phyloP scores from a whole-genome alignment of 2,329 filamentous ascomycete species.

The Moelleriella libera region DNA sequence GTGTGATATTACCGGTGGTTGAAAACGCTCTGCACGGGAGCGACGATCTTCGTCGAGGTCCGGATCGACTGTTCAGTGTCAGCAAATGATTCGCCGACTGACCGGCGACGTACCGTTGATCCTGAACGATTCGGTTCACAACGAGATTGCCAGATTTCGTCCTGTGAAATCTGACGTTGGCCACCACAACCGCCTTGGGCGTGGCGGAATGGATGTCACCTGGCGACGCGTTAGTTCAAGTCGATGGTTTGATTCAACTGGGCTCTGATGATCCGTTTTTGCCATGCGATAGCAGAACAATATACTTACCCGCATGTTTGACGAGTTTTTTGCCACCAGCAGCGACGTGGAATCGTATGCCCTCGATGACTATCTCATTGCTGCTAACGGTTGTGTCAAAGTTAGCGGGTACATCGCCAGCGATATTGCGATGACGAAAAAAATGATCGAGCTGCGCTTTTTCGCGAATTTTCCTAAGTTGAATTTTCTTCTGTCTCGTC shows the following conservation, averaged over 20 bases:
- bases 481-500: conserved; percentile 43
- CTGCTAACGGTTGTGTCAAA: conserved; percentile 16
- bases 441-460: conserved; percentile 37
- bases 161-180: conserved; percentile 68
- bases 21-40: conserved; percentile 62
- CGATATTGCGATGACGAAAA: conserved; percentile 14
- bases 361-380: conserved; percentile 55
- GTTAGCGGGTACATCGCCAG: conserved; percentile 9
- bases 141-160: conserved; percentile 83
- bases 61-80: conserved; percentile 29
- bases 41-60: conserved; percentile 50
- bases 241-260: no score
- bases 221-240: background rate
- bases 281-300: no score
- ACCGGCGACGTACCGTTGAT: conserved; percentile 51
- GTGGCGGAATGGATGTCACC: conserved; percentile 45
- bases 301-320: conserved; percentile 48
- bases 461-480: conserved; percentile 40
- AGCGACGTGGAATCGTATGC: conserved; percentile 58
- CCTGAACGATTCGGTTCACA: conserved; percentile 59
- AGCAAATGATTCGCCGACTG: conserved; percentile 17
- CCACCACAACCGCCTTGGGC: conserved; percentile 58
- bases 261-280: no score
- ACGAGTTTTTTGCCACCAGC: conserved; percentile 74
- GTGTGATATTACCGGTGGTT: conserved; percentile 50